phyloP scores from a whole-genome alignment of 495 filamentous ascomycete species.

The Neurospora sp. region DNA sequence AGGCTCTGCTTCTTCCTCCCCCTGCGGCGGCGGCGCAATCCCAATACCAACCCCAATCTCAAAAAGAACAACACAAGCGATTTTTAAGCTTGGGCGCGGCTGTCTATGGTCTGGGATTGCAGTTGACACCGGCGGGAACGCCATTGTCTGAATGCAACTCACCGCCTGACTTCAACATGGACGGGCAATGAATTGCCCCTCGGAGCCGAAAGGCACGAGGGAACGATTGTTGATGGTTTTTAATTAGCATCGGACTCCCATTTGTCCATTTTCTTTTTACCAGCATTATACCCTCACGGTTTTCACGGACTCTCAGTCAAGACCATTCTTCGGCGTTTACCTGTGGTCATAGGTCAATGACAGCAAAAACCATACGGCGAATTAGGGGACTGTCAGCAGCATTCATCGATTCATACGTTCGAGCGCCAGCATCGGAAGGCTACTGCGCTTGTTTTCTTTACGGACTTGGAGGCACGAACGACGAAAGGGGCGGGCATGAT shows the following conservation, averaged over 20 bases:
- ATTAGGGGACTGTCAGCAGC: no score
- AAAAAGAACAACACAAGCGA: slow-evolving; percentile 27
- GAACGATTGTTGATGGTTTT: background rate
- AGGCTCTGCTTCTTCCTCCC: slow-evolving; percentile 13
- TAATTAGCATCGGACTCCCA: no score
- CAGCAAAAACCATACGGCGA: no score
- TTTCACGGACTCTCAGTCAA: background rate
- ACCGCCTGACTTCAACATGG: background rate
- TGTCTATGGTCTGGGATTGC: slow-evolving; percentile 26
- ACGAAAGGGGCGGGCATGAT: background rate
- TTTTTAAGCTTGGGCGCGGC: slow-evolving; percentile 31
- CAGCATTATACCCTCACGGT: background rate
- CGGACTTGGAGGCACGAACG: background rate
- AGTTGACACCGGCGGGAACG: slow-evolving; percentile 32
- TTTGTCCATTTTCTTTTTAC: background rate
- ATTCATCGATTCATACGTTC: no score
- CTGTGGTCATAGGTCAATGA: background rate
- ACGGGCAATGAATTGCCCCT: background rate
- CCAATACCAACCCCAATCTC: background rate
- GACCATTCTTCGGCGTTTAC: background rate
- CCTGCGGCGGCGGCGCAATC: slow-evolving; percentile 8
- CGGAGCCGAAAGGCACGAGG: slow-evolving; percentile 1
- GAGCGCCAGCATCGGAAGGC: no score
- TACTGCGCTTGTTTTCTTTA: background rate
- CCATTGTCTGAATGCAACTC: slow-evolving; percentile 21